Conservation (phyloP, 345 rosid genomes). For the Eucalyptus grandis region DNA sequence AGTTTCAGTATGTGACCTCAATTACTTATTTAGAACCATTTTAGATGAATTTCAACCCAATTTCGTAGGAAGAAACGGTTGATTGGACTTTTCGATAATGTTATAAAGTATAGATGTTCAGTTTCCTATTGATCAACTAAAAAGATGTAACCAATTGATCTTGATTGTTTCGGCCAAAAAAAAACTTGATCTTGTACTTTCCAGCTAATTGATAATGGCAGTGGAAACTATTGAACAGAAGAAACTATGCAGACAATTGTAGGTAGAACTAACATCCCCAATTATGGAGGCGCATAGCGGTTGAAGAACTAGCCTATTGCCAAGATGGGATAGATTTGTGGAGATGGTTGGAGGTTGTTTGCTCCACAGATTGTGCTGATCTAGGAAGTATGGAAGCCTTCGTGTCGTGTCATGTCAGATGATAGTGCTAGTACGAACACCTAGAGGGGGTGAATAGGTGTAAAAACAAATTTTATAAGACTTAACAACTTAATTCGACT, state of each 20-base stretch:
- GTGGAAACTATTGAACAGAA: neutral
- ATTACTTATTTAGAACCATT: neutral
- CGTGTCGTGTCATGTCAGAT: accelerated
- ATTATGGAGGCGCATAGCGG: accelerated
- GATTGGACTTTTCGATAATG: neutral
- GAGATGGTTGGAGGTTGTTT: too few relatives aligned
- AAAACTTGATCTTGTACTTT: neutral
- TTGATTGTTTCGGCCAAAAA: neutral
- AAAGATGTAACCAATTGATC: neutral
- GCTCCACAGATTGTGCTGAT: neutral
- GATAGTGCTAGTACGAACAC: too few relatives aligned
- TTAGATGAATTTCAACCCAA: neutral
- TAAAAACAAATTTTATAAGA: too few relatives aligned
- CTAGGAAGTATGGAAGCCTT: too few relatives aligned
- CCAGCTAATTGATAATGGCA: neutral
- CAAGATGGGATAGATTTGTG: neutral
- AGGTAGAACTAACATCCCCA: accelerated
- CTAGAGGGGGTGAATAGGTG: too few relatives aligned
- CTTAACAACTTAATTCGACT: too few relatives aligned
- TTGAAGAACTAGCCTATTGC: neutral
- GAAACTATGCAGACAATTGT: accelerated
- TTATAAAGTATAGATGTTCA: neutral
- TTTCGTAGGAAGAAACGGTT: neutral
- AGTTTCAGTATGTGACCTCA: neutral
- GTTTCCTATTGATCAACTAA: neutral